phyloP scores from a whole-genome alignment of 1,284 basidiomycete species.

The Microbotryum lychnidis-dioicae region DNA sequence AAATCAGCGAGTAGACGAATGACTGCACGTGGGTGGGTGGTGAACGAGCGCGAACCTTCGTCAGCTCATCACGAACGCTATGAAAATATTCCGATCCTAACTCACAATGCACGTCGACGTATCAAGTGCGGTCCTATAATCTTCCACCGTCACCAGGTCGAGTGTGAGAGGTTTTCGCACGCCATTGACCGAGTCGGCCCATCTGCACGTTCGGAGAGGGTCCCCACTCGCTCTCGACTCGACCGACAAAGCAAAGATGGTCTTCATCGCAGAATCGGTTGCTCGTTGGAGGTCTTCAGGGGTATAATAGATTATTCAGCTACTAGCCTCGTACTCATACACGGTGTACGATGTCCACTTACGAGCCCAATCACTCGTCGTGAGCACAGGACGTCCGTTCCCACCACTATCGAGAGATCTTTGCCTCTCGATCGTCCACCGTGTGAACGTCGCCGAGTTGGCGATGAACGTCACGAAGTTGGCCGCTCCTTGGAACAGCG shows the following conservation, averaged over 20 bases:
- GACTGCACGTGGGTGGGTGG: background rate
- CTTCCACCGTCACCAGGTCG: slow-evolving; percentile 20
- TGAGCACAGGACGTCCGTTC: slow-evolving; percentile 18
- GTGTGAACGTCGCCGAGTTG: slow-evolving; percentile 19
- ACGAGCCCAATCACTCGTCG: slow-evolving; percentile 9
- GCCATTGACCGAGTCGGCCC: slow-evolving; percentile 10
- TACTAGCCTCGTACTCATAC: no score
- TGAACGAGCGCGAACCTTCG: no score
- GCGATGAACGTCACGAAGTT: slow-evolving; percentile 21
- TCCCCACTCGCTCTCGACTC: slow-evolving; percentile 7
- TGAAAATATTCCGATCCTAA: background rate
- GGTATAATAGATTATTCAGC: background rate
- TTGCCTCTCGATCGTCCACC: slow-evolving; percentile 20
- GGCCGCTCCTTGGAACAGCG: slow-evolving; percentile 12
- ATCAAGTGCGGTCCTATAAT: slow-evolving; percentile 29
- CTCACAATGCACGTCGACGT: slow-evolving; percentile 25
- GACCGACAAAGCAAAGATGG: slow-evolving; percentile 15
- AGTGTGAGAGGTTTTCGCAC: slow-evolving; percentile 10
- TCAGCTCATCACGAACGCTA: background rate
- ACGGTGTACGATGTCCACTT: background rate
- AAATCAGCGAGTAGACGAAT: slow-evolving; percentile 21
- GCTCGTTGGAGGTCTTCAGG: slow-evolving; percentile 8
- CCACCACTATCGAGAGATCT: slow-evolving; percentile 18
- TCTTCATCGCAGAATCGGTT: slow-evolving; percentile 15
- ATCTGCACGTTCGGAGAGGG: background rate